phyloP scores from a whole-genome alignment of 1,284 basidiomycete genomes.

The Filobasidium uniguttulatum region DNA sequence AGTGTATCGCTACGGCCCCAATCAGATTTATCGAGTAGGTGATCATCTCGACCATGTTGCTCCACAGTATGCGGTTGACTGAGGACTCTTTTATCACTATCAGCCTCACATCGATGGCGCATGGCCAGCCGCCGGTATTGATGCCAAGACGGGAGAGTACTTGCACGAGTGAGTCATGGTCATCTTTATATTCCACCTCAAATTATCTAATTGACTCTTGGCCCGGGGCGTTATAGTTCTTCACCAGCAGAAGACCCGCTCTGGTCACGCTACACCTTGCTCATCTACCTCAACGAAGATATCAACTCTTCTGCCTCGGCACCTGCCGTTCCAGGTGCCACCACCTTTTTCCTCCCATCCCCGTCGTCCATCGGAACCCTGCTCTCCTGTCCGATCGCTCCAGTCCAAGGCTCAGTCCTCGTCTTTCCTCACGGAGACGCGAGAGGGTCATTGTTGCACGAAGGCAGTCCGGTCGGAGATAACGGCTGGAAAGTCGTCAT shows the following conservation, averaged over 20 bases:
- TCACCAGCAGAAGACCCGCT: conserved; percentile 32
- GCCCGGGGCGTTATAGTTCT: conserved; percentile 18
- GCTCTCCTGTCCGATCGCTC: conserved; percentile 23
- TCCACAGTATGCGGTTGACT: background rate
- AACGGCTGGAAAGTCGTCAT: conserved; percentile 37
- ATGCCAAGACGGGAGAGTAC: conserved; percentile 40
- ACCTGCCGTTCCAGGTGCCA: conserved; percentile 40
- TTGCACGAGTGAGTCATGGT: conserved; percentile 43
- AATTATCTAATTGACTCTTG: too few relatives aligned
- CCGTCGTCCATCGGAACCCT: conserved; percentile 12
- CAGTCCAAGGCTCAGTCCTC: conserved; percentile 42
- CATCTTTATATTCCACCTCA: too few relatives aligned
- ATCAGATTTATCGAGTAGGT: conserved; percentile 41
- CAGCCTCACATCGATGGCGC: conserved; percentile 45
- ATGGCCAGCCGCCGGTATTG: conserved; percentile 44
- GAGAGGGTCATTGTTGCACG: conserved; percentile 34
- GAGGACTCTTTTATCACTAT: conserved; percentile 8
- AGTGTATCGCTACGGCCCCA: conserved; percentile 43
- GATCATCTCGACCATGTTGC: background rate
- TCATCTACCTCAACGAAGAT: conserved; percentile 45
- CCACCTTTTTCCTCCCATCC: conserved; percentile 46
- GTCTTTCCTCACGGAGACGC: conserved; percentile 42
- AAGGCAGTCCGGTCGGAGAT: conserved; percentile 34
- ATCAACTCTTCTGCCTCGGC: conserved; percentile 16
- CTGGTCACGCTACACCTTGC: conserved; percentile 43